These are phyloP conservation scores for Shiraia sp. DNA, from an alignment of 2,329 filamentous ascomycete species.

Conservation along the genomic window DNA sequence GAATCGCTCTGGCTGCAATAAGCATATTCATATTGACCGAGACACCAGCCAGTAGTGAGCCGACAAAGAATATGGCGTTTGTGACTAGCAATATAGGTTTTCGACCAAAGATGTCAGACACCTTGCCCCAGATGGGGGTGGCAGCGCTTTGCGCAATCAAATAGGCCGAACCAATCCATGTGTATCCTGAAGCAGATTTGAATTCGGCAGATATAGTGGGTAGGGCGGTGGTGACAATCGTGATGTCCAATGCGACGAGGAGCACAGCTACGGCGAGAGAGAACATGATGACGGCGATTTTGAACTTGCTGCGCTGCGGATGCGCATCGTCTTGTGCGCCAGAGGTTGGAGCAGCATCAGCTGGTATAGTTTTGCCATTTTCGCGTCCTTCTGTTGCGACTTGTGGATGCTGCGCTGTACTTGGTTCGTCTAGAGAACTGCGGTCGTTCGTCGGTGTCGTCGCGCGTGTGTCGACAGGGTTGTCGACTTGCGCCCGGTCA, in stretches of 20 bases:
- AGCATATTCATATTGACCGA: conserved; percentile 64
- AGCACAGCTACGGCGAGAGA: conserved; percentile 59
- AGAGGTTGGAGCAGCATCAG: conserved; percentile 13
- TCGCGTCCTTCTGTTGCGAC: conserved; percentile 4
- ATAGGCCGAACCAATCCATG: conserved; percentile 59
- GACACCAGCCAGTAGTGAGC: conserved; percentile 63
- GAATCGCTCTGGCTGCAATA: conserved; percentile 63
- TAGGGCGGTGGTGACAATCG: conserved; percentile 65
- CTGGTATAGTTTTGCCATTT: conserved; percentile 7
- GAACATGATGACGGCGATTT: conserved; percentile 56
- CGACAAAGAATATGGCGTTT: conserved; percentile 65
- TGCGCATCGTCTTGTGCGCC: conserved; percentile 27
- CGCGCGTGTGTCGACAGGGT: conserved; percentile 3
- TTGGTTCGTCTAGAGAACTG: conserved; percentile 14
- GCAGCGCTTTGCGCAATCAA: conserved; percentile 54
- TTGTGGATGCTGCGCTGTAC: conserved; percentile 2
- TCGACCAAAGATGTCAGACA: conserved; percentile 69
- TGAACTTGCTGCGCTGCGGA: conserved; percentile 41
- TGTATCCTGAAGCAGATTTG: conserved; percentile 54
- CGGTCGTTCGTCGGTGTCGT: conserved; percentile 18
- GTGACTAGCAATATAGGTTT: conserved; percentile 65
- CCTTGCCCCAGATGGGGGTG: conserved; percentile 64
- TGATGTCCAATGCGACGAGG: conserved; percentile 64
- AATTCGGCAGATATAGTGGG: conserved; percentile 63
- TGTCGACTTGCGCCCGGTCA: conserved; percentile 2